Conservation (phyloP, 192 early-diverging fungal genomes). For the Coemansia sp. region DNA sequence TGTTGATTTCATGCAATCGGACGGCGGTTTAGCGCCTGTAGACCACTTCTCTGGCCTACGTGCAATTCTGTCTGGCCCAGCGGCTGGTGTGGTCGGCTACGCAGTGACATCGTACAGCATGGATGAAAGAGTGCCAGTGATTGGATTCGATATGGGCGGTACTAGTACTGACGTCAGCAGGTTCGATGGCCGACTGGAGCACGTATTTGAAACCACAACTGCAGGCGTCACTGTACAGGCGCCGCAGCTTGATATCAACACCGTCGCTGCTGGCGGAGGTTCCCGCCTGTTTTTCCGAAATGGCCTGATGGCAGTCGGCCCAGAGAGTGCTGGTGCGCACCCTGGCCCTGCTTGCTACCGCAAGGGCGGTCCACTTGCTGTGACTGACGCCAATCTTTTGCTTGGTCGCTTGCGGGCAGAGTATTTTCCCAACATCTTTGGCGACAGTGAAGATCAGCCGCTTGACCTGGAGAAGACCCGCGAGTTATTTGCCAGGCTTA, state of each 20-base stretch:
- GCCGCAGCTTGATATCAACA: slow-evolving; percentile 95
- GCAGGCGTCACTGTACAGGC: slow-evolving; percentile 92
- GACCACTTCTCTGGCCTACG: slow-evolving; percentile 82
- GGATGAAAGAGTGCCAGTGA: slow-evolving; percentile 62
- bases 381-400: slow-evolving; percentile 93
- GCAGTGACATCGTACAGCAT: slow-evolving; percentile 59
- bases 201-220: slow-evolving; percentile 94
- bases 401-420: slow-evolving; percentile 83
- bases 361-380: slow-evolving; percentile 87
- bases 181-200: slow-evolving; percentile 85
- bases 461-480: slow-evolving; percentile 70
- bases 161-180: slow-evolving; percentile 92
- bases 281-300: slow-evolving; percentile 91
- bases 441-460: slow-evolving; percentile 76
- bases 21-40: slow-evolving; percentile 92
- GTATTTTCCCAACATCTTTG: slow-evolving; percentile 96
- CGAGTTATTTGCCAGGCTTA: slow-evolving; percentile 67
- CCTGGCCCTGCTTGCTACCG: slow-evolving; percentile 97
- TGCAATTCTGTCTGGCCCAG: slow-evolving; percentile 94
- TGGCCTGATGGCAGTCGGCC: slow-evolving; percentile 93
- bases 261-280: slow-evolving; percentile 96
- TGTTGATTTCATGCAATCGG: slow-evolving; percentile 98
- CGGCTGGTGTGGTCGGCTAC: slow-evolving; percentile 93
- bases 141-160: slow-evolving; percentile 98
- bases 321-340: slow-evolving; percentile 89